Evolutionary conservation across 2,329 filamentous ascomycete species (phyloP).

Genomic region (Didymella lethalis): DNA sequence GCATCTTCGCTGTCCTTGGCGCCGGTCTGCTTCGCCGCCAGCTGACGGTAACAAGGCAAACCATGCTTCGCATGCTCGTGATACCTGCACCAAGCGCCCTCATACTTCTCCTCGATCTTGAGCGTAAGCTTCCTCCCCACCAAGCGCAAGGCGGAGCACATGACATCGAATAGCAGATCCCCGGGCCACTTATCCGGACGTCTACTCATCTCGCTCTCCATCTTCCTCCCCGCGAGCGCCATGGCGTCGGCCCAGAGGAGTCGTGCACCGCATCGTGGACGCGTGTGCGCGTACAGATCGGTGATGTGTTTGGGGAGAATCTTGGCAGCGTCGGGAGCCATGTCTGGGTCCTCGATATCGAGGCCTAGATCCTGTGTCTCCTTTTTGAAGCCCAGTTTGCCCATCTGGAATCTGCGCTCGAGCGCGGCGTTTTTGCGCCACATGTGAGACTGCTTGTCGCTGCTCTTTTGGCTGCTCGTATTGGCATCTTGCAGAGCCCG

Average conservation of each 20-base stretch:
- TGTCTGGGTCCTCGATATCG: constrained; percentile 20
- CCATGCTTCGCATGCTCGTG: constrained; percentile 39
- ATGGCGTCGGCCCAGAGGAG: constrained; percentile 46
- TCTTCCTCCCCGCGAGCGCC: constrained; percentile 32
- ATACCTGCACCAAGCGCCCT: constrained; percentile 46
- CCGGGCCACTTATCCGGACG: not conserved
- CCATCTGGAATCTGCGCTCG: constrained; percentile 3
- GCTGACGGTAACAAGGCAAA: constrained; percentile 33
- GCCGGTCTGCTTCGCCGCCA: constrained; percentile 5
- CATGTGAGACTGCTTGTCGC: constrained; percentile 3
- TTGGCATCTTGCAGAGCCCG: constrained; percentile 38
- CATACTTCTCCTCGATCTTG: constrained; percentile 40
- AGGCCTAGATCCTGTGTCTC: constrained; percentile 21
- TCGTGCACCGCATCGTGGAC: constrained; percentile 32
- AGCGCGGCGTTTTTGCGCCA: constrained; percentile 33
- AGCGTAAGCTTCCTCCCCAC: constrained; percentile 37
- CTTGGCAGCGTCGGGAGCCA: constrained; percentile 22
- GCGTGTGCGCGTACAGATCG: constrained; percentile 35
- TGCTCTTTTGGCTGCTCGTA: not conserved
- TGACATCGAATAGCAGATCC: constrained; percentile 36
- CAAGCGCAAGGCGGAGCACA: constrained; percentile 38
- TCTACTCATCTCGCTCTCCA: constrained; percentile 16
- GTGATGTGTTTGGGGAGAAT: constrained; percentile 27
- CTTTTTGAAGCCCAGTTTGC: constrained; percentile 15
- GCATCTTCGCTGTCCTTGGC: not conserved